Evolutionary conservation across 345 rosid genomes (phyloP).

Genomic region (Lumnitzera racemosa): DNA sequence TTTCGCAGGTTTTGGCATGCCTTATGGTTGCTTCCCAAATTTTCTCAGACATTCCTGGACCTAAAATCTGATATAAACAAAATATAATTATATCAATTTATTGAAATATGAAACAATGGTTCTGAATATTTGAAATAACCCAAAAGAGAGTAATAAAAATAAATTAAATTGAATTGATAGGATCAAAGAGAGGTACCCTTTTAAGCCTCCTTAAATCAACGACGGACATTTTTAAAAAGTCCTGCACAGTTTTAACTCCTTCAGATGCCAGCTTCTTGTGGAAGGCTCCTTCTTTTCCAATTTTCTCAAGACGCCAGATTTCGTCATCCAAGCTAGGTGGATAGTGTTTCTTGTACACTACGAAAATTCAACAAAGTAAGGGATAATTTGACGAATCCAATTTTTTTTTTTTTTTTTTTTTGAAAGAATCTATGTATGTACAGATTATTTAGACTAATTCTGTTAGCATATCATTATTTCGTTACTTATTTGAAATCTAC

Average conservation of each 20-base stretch:
- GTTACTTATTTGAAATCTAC: too few relatives aligned
- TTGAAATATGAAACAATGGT: background rate
- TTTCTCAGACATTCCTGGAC: constrained; percentile 63
- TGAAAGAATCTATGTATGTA: too few relatives aligned
- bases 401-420: too few relatives aligned
- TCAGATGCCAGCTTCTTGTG: constrained; percentile 43
- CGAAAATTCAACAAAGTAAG: constrained; percentile 2
- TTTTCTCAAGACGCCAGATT: constrained; percentile 81
- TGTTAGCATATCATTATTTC: too few relatives aligned
- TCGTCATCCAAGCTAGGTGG: constrained; percentile 75
- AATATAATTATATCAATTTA: background rate
- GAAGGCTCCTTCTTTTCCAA: constrained; percentile 73
- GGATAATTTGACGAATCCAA: too few relatives aligned
- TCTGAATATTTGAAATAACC: background rate
- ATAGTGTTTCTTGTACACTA: constrained; percentile 85
- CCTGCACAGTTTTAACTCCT: constrained; percentile 53
- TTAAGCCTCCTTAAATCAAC: constrained; percentile 41
- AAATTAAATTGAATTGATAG: background rate
- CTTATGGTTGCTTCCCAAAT: constrained; percentile 57
- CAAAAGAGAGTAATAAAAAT: too few relatives aligned
- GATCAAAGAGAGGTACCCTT: constrained; percentile 20
- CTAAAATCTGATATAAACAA: constrained; percentile 38
- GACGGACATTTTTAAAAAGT: constrained; percentile 49
- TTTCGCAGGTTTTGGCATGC: constrained; percentile 55
- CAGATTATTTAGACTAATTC: too few relatives aligned